These are phyloP conservation scores for Phlegmacium glaucopus DNA, from an alignment of 768 basidiomycete species.

Conservation along the genomic window DNA sequence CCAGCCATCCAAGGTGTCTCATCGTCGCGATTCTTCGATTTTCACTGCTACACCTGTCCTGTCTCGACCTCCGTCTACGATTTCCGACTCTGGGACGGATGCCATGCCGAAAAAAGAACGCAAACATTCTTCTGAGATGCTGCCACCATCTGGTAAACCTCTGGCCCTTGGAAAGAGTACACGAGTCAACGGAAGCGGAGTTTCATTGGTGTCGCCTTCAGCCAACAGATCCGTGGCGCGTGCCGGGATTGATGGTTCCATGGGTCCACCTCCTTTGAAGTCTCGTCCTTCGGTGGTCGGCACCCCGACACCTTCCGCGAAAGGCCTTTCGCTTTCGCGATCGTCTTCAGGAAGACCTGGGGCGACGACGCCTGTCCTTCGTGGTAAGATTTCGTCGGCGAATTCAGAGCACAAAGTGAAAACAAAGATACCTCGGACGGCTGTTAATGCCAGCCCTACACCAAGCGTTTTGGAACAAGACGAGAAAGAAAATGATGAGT, in stretches of 20 bases:
- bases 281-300: slow-evolving; percentile 32
- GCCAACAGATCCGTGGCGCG: slow-evolving; percentile 14
- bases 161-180: slow-evolving; percentile 48
- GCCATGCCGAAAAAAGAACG: slow-evolving; percentile 31
- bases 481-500: slow-evolving; percentile 58
- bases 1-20: slow-evolving; percentile 34
- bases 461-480: slow-evolving; percentile 41
- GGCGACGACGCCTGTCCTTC: slow-evolving; percentile 29
- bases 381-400: slow-evolving; percentile 31
- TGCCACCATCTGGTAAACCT: slow-evolving; percentile 23
- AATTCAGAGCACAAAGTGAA: slow-evolving; percentile 18
- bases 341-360: slow-evolving; percentile 31
- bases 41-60: slow-evolving; percentile 47
- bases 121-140: slow-evolving; percentile 35
- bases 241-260: slow-evolving; percentile 34
- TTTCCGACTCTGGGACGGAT: slow-evolving; percentile 49
- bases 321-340: slow-evolving; percentile 32
- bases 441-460: slow-evolving; percentile 31
- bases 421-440: slow-evolving; percentile 27
- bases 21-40: slow-evolving; percentile 55
- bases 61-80: slow-evolving; percentile 52
- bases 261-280: slow-evolving; percentile 45
- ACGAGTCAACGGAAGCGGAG: slow-evolving; percentile 38
- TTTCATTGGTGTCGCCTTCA: slow-evolving; percentile 17
- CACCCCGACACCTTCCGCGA: slow-evolving; percentile 36